Evolutionary conservation across 495 filamentous ascomycete species (phyloP), one percentile per base, ranked within the genome.

Genomic region (Xylaria telfairii): DNA sequence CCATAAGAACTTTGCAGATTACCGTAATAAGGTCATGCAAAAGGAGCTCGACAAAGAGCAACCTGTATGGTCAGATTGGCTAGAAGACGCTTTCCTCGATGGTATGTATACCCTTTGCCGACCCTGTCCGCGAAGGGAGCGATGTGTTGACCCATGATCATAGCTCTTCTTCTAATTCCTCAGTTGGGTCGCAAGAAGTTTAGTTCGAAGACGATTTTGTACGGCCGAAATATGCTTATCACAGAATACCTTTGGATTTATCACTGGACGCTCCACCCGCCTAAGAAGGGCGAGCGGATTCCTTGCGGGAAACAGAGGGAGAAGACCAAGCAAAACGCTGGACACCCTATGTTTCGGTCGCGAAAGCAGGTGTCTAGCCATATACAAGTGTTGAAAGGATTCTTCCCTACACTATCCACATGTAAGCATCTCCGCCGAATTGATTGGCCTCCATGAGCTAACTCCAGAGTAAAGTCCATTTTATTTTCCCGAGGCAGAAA

Each of bases 291-390:
- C 73, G 87, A 88, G 68, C 82, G 84, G 67, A 93, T 92, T 54
- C 91, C 77, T 13, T 76, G 77, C 53, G 73, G 76, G 44, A 76
- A 79, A n/a, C 68, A 90, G 44, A 90, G 87, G 74, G 75, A 77
- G 41, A 88, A 94, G 68, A 84, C 78, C 6, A 73, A 72, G 1
- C 64, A 74, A 44, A 73, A 73, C 51, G 73, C 76, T 19, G 71
- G 75, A 1, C 76, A 78, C 42, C 75, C 76, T 15, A 75, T 78
- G 75, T 78, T 75, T 47, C 69, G 76, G 60, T 75, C 75, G 47
- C 85, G 96, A 65, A 99, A 99, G 80, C 93, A 97, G 78, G 92
- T 99, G 10, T 98, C 95, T 0, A 98, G 95, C 74, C 96, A 99
- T 79, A 92, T 98, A 69, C 96, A 99, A 83, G 95, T 98, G n/a